Percentiles rank a stretch among this genome's conserved stretches.
These are phyloP conservation scores for Dactylis glomerata DNA, from an alignment of 176 grass and related monocot species.

Conservation along the genomic window DNA sequence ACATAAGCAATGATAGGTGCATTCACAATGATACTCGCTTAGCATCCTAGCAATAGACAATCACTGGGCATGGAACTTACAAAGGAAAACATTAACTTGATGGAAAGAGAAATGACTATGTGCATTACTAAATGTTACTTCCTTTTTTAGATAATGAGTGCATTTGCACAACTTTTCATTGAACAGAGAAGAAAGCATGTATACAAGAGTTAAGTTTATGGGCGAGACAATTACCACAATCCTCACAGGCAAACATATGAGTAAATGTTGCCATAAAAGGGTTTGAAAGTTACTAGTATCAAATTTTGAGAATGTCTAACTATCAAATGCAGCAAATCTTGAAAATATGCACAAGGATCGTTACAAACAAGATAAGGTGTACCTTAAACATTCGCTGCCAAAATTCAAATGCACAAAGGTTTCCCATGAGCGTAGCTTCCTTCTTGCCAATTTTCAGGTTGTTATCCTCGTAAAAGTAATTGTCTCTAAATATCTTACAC, in stretches of 20 bases:
- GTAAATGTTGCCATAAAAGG: neutral
- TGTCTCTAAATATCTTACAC: conserved; percentile 55
- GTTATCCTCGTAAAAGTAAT: conserved; percentile 57
- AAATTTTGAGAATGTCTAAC: neutral
- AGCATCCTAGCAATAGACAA: neutral
- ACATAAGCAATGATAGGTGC: neutral
- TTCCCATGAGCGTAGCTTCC: conserved; percentile 69
- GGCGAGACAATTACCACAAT: neutral
- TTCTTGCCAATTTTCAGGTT: conserved; percentile 58
- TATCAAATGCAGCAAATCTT: conserved; percentile 1
- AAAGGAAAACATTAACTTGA: neutral
- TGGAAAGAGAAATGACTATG: neutral
- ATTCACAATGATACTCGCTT: neutral
- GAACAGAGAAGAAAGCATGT: neutral
- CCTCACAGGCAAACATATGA: neutral
- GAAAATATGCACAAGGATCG: neutral
- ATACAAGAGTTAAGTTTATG: neutral
- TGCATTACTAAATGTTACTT: neutral
- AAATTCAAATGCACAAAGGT: conserved; percentile 92
- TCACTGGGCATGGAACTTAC: conserved; percentile 2
- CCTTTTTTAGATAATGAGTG: neutral
- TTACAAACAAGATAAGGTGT: conserved; percentile 30
- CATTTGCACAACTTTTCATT: neutral
- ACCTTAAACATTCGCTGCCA: conserved; percentile 93
- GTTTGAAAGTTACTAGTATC: conserved; percentile 2